Base-by-base conservation (phyloP, 2,329 filamentous ascomycete species). In the Rhinocladiella mackenziei region DNA sequence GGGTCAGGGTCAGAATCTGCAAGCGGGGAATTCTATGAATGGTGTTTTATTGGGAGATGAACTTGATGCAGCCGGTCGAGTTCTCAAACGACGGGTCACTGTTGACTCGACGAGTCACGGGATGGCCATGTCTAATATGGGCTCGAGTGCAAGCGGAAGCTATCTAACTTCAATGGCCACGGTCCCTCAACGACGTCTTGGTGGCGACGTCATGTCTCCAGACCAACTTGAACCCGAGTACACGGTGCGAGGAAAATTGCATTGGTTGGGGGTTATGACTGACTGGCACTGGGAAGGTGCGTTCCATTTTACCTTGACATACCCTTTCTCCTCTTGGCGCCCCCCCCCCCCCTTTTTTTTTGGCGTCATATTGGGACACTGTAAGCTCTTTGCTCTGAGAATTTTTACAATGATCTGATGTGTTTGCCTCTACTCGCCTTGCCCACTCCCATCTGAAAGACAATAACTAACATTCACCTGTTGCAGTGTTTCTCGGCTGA, bases 261-360 rank as follows among this genome's bases (percentile, higher is more conserved):
- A 86, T 62, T 86, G 82, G 82, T 68, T 83, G 6, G 78, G 80
- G 26, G 80, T 86, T 30, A 85, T 85, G 82, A 76, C 75, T 50
- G 81, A 84, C 54, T 83, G 79, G 78, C 68, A 72, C n/a, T 86
- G 82, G 81, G 81, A 85, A 72, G 75, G 81, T 83, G 67, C 56
- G 45, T 47, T 29, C 5, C 14, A 30, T 43, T 40, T 39, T 41
- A n/a, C n/a, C 17, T 26, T 30, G 17, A 35, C 34, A 51, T 38
- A 26, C 33, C 40, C 18, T 28, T 26, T 30, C 34, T 23, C 23
- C 23, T 26, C 23, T 26, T 26, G 23, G 23, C 7, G 23, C 23
- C 23, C 11, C 23, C 23, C 11, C 11, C 23, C 7, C 23, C 11
- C 11, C 7, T 11, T 11, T 26, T 11, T n/a, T n/a, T n/a, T n/a